Evolutionary conservation across 2,329 filamentous ascomycete genomes (phyloP).

Genomic region (Fusarium guadeloupense): DNA sequence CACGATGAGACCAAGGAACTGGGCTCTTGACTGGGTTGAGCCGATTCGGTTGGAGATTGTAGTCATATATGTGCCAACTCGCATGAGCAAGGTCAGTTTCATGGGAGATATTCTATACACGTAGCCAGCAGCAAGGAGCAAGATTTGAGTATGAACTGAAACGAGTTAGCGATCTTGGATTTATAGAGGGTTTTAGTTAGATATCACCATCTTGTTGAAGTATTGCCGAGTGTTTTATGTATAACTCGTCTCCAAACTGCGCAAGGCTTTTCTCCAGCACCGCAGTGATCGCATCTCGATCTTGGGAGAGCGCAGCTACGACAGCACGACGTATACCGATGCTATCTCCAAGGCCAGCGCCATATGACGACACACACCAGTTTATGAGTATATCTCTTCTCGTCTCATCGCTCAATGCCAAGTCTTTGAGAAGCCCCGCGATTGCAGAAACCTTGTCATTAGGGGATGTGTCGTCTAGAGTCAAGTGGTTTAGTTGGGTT

Average conservation of each 20-base stretch:
- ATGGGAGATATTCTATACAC: constrained; percentile 72
- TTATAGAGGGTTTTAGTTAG: too few relatives aligned
- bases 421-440: constrained; percentile 62
- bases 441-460: constrained; percentile 62
- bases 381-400: constrained; percentile 65
- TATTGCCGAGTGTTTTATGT: constrained; percentile 85
- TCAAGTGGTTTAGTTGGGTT: constrained; percentile 52
- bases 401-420: constrained; percentile 59
- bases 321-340: constrained; percentile 74
- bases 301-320: constrained; percentile 64
- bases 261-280: constrained; percentile 74
- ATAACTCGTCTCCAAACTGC: constrained; percentile 85
- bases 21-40: constrained; percentile 76
- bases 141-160: constrained; percentile 78
- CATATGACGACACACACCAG: constrained; percentile 73
- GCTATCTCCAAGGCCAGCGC: constrained; percentile 70
- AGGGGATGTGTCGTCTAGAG: constrained; percentile 44
- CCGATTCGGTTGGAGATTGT: constrained; percentile 86
- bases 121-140: constrained; percentile 82
- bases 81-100: constrained; percentile 73
- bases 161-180: constrained; percentile 34
- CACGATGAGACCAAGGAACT: constrained; percentile 88
- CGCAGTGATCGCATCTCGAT: constrained; percentile 60
- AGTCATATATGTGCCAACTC: constrained; percentile 77
- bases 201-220: constrained; percentile 84